These are phyloP conservation scores for Alectoria sarmentosa DNA, from an alignment of 495 filamentous ascomycete species.

Conservation along the genomic window DNA sequence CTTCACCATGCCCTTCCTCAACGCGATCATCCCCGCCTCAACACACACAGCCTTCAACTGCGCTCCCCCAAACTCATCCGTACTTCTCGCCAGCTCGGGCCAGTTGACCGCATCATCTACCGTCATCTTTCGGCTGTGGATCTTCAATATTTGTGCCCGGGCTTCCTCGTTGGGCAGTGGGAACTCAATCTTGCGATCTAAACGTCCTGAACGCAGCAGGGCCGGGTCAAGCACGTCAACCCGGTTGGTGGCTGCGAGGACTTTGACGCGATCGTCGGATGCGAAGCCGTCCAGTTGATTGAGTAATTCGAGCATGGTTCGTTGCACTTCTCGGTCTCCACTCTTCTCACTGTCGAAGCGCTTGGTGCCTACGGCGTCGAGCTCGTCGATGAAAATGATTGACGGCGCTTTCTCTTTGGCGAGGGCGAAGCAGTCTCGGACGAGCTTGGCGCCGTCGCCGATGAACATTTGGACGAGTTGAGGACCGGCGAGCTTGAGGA, in stretches of 20 bases:
- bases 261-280: constrained; percentile 98
- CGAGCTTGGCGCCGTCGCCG: constrained; percentile 93
- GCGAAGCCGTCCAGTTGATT: constrained; percentile 99
- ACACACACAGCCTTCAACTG: constrained; percentile 98
- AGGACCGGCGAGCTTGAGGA: constrained; percentile 96
- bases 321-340: constrained; percentile 95
- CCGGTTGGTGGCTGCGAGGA: constrained; percentile 95
- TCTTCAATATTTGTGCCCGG: constrained; percentile 91
- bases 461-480: constrained; percentile 99
- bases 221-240: constrained; percentile 97
- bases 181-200: constrained; percentile 99
- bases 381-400: constrained; percentile 99
- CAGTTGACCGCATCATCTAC: constrained; percentile 93
- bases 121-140: constrained; percentile 98
- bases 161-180: constrained; percentile 98
- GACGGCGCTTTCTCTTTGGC: constrained; percentile 87
- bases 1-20: constrained; percentile 86
- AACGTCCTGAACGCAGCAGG: constrained; percentile 83
- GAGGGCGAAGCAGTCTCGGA: constrained; percentile 83
- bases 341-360: constrained; percentile 99
- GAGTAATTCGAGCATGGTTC: constrained; percentile 97
- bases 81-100: constrained; percentile 89
- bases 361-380: constrained; percentile 96
- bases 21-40: constrained; percentile 97
- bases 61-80: constrained; percentile 98